Conservation (phyloP, 768 basidiomycete genomes). For the Macrocybe gigantea region DNA sequence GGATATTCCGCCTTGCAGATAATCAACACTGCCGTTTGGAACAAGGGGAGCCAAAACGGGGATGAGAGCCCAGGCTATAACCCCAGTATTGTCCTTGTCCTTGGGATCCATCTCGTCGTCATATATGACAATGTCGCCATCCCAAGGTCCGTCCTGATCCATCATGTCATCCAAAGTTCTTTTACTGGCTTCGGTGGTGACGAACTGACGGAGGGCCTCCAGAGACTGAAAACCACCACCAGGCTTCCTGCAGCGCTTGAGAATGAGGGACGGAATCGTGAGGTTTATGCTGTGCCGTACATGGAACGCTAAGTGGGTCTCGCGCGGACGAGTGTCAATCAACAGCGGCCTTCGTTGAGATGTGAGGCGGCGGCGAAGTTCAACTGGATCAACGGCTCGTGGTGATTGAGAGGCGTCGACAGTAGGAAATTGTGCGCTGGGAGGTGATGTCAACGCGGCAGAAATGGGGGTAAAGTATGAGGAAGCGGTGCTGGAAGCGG, state of each 20-base stretch:
- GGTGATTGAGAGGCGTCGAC: slow-evolving; percentile 14
- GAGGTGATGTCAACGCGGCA: slow-evolving; percentile 18
- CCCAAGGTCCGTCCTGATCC: slow-evolving; percentile 48
- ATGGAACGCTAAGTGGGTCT: slow-evolving; percentile 59
- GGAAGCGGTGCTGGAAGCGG: slow-evolving; percentile 35
- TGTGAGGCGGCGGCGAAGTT: slow-evolving; percentile 43
- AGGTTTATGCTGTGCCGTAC: slow-evolving; percentile 74
- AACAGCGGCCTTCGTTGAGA: slow-evolving; percentile 57
- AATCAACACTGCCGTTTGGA: slow-evolving; percentile 50
- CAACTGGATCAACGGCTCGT: slow-evolving; percentile 37
- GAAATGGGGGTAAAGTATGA: slow-evolving; percentile 51
- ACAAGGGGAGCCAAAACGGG: slow-evolving; percentile 57
- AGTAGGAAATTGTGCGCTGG: slow-evolving; percentile 20
- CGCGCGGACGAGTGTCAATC: slow-evolving; percentile 76
- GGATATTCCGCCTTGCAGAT: slow-evolving; percentile 68
- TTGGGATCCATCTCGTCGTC: slow-evolving; percentile 73
- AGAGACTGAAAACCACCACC: slow-evolving; percentile 61
- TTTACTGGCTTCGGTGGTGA: slow-evolving; percentile 75
- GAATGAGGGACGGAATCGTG: slow-evolving; percentile 84
- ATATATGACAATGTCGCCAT: slow-evolving; percentile 72
- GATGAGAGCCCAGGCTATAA: slow-evolving; percentile 69
- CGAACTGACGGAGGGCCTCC: slow-evolving; percentile 69
- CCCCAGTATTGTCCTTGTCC: slow-evolving; percentile 46
- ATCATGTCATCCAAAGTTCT: slow-evolving; percentile 64
- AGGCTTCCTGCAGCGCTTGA: slow-evolving; percentile 76